Base-by-base conservation (phyloP, 257 asterid genomes). In the Ocimum tenuiflorum region DNA sequence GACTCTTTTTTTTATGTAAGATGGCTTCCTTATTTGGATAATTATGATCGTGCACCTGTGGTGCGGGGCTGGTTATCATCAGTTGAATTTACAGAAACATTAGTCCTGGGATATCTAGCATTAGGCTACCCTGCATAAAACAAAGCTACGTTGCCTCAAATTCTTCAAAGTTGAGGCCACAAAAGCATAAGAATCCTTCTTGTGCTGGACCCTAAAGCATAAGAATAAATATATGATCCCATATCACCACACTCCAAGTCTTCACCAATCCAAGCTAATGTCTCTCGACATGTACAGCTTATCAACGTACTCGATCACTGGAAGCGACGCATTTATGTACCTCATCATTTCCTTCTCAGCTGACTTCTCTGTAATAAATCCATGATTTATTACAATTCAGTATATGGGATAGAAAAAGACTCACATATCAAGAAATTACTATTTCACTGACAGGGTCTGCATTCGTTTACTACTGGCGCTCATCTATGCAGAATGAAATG, bases 301-400 rank as follows among this genome's bases (percentile, higher is more conserved):
- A 53, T 94, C 99, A 39, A 94, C 83, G 82, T 94, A 90, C 55
- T 86, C 87, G 23, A 94, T 94, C 62, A 88, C 74, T 23, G 95
- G 95, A 47, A 75, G 79, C 0, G 95, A 88, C 7, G 96, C 95
- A 20, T 84, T 75, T 22, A 94, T 94, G 78, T 83, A 94, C 71
- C 99, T 75, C 45, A 66, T 73, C 99, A 90, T 88, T 69, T 83
- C 88, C 78, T 78, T 82, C 82, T 78, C 80, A 13, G 94, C 95
- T 10, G 97, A 81, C 60, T 81, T 79, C n/a, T 74, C 97, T 94
- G 91, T 46, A 14, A 75, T 56, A 55, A 13, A 23, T 9, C 38
- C 1, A 47, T 13, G 51, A 67, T 8, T 13, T 39, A 18, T 24
- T 4, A 17, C 31, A 31, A 1, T 27, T n/a, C n/a, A n/a, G n/a